Percentiles rank a stretch among this genome's conserved stretches.
Evolutionary conservation across 2,329 filamentous ascomycete genomes (phyloP).

Genomic region (Diaporthe australafricana): DNA sequence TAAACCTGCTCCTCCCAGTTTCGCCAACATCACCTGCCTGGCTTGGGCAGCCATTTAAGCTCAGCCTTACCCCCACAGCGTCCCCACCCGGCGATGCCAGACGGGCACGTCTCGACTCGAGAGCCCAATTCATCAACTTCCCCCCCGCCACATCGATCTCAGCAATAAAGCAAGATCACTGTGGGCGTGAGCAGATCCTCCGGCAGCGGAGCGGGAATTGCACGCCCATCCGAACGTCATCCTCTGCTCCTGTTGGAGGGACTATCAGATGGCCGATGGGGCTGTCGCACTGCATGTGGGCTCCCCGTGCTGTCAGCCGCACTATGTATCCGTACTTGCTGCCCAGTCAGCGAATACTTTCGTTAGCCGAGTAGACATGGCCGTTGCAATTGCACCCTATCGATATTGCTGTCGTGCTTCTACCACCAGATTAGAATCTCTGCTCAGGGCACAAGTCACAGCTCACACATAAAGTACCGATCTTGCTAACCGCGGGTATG

Average conservation of each 20-base stretch:
- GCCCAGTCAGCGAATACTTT: too few relatives aligned
- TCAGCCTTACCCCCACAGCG: slow-evolving; percentile 3
- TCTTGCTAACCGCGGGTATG: not conserved
- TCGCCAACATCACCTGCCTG: not conserved
- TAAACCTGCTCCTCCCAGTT: not conserved
- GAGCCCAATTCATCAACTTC: not conserved
- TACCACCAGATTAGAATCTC: too few relatives aligned
- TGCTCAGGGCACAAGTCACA: too few relatives aligned
- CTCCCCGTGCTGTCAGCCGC: slow-evolving; percentile 1
- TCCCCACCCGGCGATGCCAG: not conserved
- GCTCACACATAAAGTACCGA: not conserved
- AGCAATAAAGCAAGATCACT: not conserved
- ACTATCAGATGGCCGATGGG: slow-evolving; percentile 2
- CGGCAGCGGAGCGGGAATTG: not conserved
- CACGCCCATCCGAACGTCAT: not conserved
- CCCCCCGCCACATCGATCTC: not conserved
- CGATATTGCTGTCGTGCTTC: too few relatives aligned
- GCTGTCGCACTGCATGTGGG: slow-evolving; percentile 15
- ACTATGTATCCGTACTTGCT: not conserved
- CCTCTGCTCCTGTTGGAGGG: not conserved
- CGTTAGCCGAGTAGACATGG: too few relatives aligned
- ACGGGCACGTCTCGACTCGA: not conserved
- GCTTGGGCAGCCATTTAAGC: not conserved
- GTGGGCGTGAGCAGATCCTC: not conserved
- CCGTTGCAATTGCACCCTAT: too few relatives aligned